Evolutionary conservation across 345 rosid genomes (phyloP), one percentile per base, ranked within the genome.

Genomic region (Rhizophora mangle): DNA sequence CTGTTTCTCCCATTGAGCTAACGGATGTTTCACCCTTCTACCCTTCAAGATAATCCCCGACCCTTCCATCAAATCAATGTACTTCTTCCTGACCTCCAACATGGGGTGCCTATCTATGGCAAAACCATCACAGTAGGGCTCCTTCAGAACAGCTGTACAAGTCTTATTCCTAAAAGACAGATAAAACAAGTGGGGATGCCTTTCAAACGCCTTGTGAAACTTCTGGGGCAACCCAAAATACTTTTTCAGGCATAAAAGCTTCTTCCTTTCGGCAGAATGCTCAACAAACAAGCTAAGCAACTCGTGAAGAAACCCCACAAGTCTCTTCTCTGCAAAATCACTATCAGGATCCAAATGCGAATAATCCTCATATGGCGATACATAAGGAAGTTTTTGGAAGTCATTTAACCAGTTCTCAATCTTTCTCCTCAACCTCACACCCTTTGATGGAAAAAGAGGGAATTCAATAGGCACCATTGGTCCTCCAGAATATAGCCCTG

Each of bases 161-260:
- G 96, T 93, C 37, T 85, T 84, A 52, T 83, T 90, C 85, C 67
- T 86, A 65, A 81, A 76, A 70, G 96, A 89, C 84, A 89, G 77
- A 80, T 89, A 93, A 69, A 93, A 93, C 24, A 88, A 72, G 57
- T 86, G 85, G 3, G 96, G 89, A 82, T 93, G 96, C 78, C 97
- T 86, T 83, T 93, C 96, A 80, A 90, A 93, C 0, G 96, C 93
- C 85, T 80, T 93, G 72, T 93, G 98, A 65, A 89, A 84, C 15
- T 73, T 78, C 62, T 78, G 81, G 7, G 81, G 81, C 68, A 93
- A 85, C 19, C 92, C 92, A 26, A 86, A 89, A 67, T 75, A 72
- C 74, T 93, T 88, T 83, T 87, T 89, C 34, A 91, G 87, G 56
- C 95, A 88, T 57, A 88, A 71, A 53, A 91, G 82, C 78, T 78